These are phyloP conservation scores for Globomyces sp. DNA, from an alignment of 371 early-diverging fungal genomes.

Conservation along the genomic window DNA sequence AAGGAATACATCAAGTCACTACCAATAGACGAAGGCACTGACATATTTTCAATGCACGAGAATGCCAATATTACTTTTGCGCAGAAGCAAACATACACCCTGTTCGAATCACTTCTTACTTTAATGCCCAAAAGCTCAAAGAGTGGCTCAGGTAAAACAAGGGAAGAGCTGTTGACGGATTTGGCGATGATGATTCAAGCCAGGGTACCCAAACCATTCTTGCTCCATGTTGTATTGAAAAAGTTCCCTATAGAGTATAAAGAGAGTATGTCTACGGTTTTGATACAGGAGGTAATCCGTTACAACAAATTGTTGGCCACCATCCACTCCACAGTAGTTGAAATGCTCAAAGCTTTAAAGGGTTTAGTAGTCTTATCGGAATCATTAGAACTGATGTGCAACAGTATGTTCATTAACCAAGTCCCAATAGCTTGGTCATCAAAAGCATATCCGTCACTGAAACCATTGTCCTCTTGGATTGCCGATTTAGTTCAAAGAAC, in stretches of 20 bases:
- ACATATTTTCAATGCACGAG: slow-evolving; percentile 59
- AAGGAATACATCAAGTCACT: slow-evolving; percentile 49
- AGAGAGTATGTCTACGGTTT: slow-evolving; percentile 58
- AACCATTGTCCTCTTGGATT: slow-evolving; percentile 53
- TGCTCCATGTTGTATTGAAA: slow-evolving; percentile 37
- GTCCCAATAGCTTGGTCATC: slow-evolving; percentile 53
- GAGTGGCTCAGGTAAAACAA: slow-evolving; percentile 36
- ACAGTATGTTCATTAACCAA: slow-evolving; percentile 52
- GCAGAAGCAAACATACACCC: slow-evolving; percentile 52
- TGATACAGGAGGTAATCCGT: slow-evolving; percentile 57
- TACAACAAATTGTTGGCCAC: slow-evolving; percentile 50
- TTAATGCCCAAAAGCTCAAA: slow-evolving; percentile 49
- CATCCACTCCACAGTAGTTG: slow-evolving; percentile 49
- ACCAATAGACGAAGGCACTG: slow-evolving; percentile 57
- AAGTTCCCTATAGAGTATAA: slow-evolving; percentile 58
- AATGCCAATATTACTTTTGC: slow-evolving; percentile 64
- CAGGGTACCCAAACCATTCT: slow-evolving; percentile 48
- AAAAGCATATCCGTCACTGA: slow-evolving; percentile 61
- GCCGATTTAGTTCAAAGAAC: slow-evolving; percentile 48
- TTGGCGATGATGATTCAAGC: slow-evolving; percentile 41
- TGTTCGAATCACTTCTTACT: slow-evolving; percentile 50
- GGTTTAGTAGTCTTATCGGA: slow-evolving; percentile 61
- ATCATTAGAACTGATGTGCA: slow-evolving; percentile 51
- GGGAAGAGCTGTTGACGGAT: slow-evolving; percentile 50
- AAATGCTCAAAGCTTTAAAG: slow-evolving; percentile 51